Conservation (phyloP, 208 protist species). For the Strigomonas culicis region DNA sequence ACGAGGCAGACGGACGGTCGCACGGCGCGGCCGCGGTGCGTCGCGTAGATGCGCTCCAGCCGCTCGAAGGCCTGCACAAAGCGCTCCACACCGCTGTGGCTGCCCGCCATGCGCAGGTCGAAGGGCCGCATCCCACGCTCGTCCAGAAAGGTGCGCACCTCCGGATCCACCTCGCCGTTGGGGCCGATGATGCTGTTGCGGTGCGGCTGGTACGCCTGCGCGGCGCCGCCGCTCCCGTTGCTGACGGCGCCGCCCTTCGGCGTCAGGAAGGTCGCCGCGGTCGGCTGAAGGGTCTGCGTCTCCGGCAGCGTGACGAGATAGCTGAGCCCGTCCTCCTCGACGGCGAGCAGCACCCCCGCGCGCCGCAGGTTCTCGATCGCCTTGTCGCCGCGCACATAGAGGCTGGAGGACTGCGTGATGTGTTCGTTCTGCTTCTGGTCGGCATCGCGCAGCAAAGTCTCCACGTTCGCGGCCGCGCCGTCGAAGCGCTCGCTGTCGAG, state of each 20-base stretch:
- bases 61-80: constrained; percentile 79
- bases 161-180: constrained; percentile 72
- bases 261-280: constrained; percentile 17
- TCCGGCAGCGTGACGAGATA: constrained; percentile 85
- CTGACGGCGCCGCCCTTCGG: constrained; percentile 15
- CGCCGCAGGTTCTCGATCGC: constrained; percentile 69
- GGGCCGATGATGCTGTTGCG: constrained; percentile 48
- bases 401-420: constrained; percentile 40
- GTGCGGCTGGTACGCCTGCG: not conserved
- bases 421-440: constrained; percentile 68
- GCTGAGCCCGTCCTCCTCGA: constrained; percentile 57
- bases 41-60: constrained; percentile 71
- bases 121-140: constrained; percentile 70
- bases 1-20: constrained; percentile 67
- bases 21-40: constrained; percentile 69
- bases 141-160: constrained; percentile 69
- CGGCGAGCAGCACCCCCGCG: constrained; percentile 63
- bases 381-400: constrained; percentile 77
- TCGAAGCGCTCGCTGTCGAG: constrained; percentile 21
- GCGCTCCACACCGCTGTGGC: constrained; percentile 62
- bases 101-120: constrained; percentile 81
- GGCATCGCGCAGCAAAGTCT: constrained; percentile 62
- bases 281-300: constrained; percentile 24
- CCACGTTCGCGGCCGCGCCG: constrained; percentile 46
- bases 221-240: not conserved